phyloP scores from a whole-genome alignment of 805 yeast genomes.

The Metschnikowia lachancei region DNA sequence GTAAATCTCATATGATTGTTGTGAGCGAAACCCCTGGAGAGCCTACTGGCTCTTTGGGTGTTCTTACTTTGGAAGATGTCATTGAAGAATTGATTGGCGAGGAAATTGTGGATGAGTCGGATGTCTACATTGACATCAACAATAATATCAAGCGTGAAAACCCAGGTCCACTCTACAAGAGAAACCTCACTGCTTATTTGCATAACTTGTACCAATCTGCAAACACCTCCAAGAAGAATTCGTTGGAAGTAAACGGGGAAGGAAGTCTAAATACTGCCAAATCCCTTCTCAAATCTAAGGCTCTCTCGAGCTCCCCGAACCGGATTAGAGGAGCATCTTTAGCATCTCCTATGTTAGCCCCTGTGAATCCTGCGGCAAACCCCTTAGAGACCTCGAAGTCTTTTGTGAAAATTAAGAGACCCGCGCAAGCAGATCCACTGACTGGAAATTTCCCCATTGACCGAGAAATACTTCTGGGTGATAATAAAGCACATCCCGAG shows the following conservation, averaged over 20 bases:
- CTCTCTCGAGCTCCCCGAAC: conserved; percentile 16
- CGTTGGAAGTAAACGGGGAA: conserved; percentile 30
- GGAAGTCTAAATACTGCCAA: conserved; percentile 1
- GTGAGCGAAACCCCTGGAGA: conserved; percentile 85
- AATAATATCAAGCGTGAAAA: conserved; percentile 75
- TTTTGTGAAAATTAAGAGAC: conserved; percentile 68
- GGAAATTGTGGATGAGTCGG: conserved; percentile 94
- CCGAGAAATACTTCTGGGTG: conserved; percentile 16
- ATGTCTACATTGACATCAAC: conserved; percentile 87
- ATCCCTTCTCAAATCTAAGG: conserved; percentile 3
- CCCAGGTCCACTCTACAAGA: conserved; percentile 72
- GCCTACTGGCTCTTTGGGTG: conserved; percentile 82
- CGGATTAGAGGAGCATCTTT: conserved; percentile 12
- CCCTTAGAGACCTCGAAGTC: conserved; percentile 64
- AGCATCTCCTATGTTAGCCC: conserved; percentile 19
- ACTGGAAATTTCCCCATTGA: conserved; percentile 14
- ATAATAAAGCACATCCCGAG: conserved; percentile 9
- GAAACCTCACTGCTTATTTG: conserved; percentile 66
- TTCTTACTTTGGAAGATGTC: conserved; percentile 92
- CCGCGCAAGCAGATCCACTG: conserved; percentile 24
- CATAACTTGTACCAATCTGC: conserved; percentile 52
- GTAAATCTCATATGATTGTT: conserved; percentile 95
- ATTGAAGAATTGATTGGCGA: conserved; percentile 97
- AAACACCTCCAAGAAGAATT: conserved; percentile 39
- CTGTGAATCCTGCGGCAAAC: conserved; percentile 58